phyloP scores from a whole-genome alignment of 2,329 filamentous ascomycete genomes.

The Cladosporium oxysporum region DNA sequence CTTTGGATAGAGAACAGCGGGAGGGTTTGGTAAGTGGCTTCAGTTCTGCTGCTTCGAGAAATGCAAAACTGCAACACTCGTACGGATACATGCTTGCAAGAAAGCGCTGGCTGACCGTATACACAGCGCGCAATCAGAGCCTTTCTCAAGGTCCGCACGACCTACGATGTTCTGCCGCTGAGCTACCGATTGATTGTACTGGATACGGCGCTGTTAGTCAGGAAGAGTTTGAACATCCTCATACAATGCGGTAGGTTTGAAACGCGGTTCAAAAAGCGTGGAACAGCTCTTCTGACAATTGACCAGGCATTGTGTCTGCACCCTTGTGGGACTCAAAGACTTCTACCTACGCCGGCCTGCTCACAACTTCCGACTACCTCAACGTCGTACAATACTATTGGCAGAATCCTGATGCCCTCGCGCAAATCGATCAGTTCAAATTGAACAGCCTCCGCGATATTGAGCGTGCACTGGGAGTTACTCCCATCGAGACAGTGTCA shows the following conservation, averaged over 20 bases:
- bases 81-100: not conserved
- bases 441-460: slow-evolving; percentile 92
- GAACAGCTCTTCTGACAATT: slow-evolving; percentile 19
- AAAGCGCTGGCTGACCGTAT: slow-evolving; percentile 18
- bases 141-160: slow-evolving; percentile 93
- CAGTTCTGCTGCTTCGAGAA: slow-evolving; percentile 13
- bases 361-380: slow-evolving; percentile 96
- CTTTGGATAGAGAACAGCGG: slow-evolving; percentile 73
- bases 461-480: slow-evolving; percentile 88
- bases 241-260: slow-evolving; percentile 79
- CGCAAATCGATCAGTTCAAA: slow-evolving; percentile 89
- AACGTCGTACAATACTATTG: slow-evolving; percentile 99
- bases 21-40: slow-evolving; percentile 69
- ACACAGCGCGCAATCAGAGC: slow-evolving; percentile 83
- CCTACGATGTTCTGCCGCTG: slow-evolving; percentile 94
- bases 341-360: slow-evolving; percentile 87
- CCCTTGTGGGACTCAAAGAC: slow-evolving; percentile 94
- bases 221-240: slow-evolving; percentile 93
- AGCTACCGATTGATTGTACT: slow-evolving; percentile 95
- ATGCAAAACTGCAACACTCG: not conserved
- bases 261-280: not conserved
- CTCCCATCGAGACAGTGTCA: slow-evolving; percentile 91
- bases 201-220: slow-evolving; percentile 91
- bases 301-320: slow-evolving; percentile 88
- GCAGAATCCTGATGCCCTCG: slow-evolving; percentile 88